Base-by-base conservation (phyloP, 139 green algal genomes). In the Volvox africanus region DNA sequence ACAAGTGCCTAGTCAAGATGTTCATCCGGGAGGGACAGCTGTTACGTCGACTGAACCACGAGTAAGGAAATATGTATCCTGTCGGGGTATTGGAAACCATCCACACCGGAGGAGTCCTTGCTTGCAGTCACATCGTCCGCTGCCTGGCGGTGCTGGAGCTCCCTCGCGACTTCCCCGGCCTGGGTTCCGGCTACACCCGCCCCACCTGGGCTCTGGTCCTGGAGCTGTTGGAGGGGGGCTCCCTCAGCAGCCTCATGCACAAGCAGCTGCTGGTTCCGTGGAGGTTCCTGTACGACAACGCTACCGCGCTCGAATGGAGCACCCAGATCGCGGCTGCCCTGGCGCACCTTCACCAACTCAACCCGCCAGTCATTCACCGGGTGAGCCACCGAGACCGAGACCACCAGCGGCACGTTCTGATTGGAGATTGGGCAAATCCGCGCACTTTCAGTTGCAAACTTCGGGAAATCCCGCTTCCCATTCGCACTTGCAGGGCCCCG, bases 251-350 rank as follows among this genome's bases (percentile, higher is more conserved):
- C 35, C 83, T 88, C 0, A 35, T 88, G 83, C 83, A 88, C 83
- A 88, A 80, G 67, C 83, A 88, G 35, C 35, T 88, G 83, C 67
- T 88, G 67, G 35, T 35, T 13, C 83, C 83, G 11, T 88, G 83
- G 83, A 88, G 80, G 67, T 88, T 77, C 21, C 35, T 88, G 24
- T 88, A 80, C 83, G 82, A 88, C 82, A 88, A 88, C 32, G 61
- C 32, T 1, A 24, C 62, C 0, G 82, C 82, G 0, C 62, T 88
- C 32, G 30, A 61, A 12, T 88, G 82, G 82, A 79, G 61, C 20
- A 78, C 17, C 19, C 61, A 88, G 61, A 12, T 77, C 32, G 82
- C 82, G 61, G 18, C 13, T 0, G 82, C 82, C 22, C 82, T 88
- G 30, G 62, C 82, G 6, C 35, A 79, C 61, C 33, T 88, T 32